Percentiles rank a stretch among this genome's conserved stretches.
phyloP scores from a whole-genome alignment of 1,284 basidiomycete genomes.

The Microstroma glucosiphilum region DNA sequence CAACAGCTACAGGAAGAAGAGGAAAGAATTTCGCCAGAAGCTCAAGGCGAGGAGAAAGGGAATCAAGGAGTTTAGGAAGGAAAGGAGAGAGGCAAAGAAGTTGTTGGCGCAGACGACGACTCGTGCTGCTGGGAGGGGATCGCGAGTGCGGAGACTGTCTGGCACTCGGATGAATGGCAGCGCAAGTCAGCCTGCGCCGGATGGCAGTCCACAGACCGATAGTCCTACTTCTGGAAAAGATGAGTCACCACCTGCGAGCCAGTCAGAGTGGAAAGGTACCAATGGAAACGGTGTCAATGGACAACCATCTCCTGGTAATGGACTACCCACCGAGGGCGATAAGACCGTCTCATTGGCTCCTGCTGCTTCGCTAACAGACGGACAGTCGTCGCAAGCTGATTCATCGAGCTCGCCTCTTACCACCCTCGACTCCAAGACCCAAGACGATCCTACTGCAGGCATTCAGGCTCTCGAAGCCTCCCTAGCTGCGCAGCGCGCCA shows the following conservation, averaged over 20 bases:
- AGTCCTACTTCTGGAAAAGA: background rate
- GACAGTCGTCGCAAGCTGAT: conserved; percentile 8
- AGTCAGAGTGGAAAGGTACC: background rate
- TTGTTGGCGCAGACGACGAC: background rate
- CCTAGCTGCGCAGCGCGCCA: conserved; percentile 12
- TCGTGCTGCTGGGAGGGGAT: background rate
- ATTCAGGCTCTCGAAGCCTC: conserved; percentile 16
- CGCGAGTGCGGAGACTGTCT: background rate
- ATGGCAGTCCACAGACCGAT: background rate
- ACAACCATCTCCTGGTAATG: background rate
- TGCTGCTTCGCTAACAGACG: background rate
- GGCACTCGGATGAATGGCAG: too few species aligned
- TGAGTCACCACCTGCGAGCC: background rate
- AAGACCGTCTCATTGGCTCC: background rate
- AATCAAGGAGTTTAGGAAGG: background rate
- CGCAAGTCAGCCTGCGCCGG: too few species aligned
- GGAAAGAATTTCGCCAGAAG: conserved; percentile 4
- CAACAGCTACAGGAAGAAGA: conserved; percentile 21
- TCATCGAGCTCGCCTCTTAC: too few species aligned
- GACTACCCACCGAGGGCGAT: background rate
- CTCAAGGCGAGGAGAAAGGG: conserved; percentile 1
- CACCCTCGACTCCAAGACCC: conserved; percentile 12
- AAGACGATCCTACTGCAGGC: conserved; percentile 14
- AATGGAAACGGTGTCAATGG: too few species aligned
- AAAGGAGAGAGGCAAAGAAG: background rate